These are phyloP conservation scores for Syncephalastrum racemosum DNA, from an alignment of 371 early-diverging fungal species.

Conservation along the genomic window DNA sequence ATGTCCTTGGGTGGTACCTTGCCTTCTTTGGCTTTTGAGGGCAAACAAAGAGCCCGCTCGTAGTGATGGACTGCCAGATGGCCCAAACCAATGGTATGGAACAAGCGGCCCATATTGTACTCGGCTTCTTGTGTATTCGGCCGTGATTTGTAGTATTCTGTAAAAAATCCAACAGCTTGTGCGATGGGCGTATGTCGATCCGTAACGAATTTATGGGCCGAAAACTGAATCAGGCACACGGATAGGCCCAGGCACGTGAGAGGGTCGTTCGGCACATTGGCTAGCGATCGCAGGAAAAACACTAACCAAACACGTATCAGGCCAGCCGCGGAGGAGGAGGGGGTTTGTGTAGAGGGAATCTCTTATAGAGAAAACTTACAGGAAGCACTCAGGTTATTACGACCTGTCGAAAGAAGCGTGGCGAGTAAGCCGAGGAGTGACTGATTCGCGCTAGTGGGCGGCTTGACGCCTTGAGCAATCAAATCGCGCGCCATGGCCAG, in stretches of 20 bases:
- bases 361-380: slow-evolving; percentile 40
- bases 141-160: slow-evolving; percentile 62
- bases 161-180: slow-evolving; percentile 69
- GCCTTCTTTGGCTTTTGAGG: slow-evolving; percentile 35
- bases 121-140: slow-evolving; percentile 69
- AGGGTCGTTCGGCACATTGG: slow-evolving; percentile 61
- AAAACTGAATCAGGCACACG: slow-evolving; percentile 6
- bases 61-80: slow-evolving; percentile 86
- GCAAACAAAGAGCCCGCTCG: slow-evolving; percentile 63
- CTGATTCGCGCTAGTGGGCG: slow-evolving; percentile 29
- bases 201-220: too few species aligned
- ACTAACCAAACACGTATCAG: slow-evolving; percentile 35
- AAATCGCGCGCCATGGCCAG: background rate
- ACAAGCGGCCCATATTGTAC: slow-evolving; percentile 33
- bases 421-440: slow-evolving; percentile 60
- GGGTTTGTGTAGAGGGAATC: too few species aligned
- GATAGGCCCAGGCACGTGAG: slow-evolving; percentile 21
- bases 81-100: slow-evolving; percentile 49
- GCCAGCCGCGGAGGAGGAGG: background rate
- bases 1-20: slow-evolving; percentile 14
- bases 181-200: background rate
- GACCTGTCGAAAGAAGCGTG: slow-evolving; percentile 53
- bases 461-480: background rate
- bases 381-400: slow-evolving; percentile 58
- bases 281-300: slow-evolving; percentile 61